A percentile compares a stretch with the other conserved stretches of the same genome.
phyloP scores from a whole-genome alignment of 495 filamentous ascomycete genomes.

The Neurospora sp. region DNA sequence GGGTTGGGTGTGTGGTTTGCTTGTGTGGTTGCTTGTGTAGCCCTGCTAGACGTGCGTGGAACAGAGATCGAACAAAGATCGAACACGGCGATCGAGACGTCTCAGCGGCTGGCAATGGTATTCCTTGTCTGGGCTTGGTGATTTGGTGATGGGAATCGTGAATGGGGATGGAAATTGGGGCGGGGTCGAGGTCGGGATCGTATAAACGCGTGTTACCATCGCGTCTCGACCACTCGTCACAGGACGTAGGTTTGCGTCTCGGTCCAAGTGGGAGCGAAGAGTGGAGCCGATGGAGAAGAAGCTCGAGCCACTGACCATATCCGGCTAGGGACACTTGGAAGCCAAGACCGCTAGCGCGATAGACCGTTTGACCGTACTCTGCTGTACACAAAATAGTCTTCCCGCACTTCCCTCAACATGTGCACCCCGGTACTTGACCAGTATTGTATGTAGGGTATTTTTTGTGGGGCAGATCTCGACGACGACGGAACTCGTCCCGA shows the following conservation, averaged over 20 bases:
- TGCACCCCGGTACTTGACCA: background rate
- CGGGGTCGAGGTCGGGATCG: background rate
- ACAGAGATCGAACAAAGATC: background rate
- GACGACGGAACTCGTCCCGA: background rate
- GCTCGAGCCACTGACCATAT: background rate
- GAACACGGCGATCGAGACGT: background rate
- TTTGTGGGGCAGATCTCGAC: background rate
- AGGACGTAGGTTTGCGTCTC: background rate
- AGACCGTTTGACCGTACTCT: background rate
- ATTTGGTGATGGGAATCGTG: background rate
- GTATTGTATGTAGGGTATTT: background rate
- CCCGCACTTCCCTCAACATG: background rate
- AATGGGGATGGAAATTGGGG: background rate
- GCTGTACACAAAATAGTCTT: background rate
- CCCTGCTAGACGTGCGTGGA: background rate
- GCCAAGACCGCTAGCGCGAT: background rate
- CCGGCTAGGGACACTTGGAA: background rate
- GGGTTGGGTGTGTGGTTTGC: background rate
- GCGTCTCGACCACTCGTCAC: background rate
- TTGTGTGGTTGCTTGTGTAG: background rate
- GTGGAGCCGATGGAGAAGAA: background rate
- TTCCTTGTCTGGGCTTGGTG: background rate
- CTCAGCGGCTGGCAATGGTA: background rate
- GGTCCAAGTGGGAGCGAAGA: background rate
- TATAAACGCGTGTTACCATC: background rate